A percentile compares a stretch with the other conserved stretches of the same genome.
phyloP scores from a whole-genome alignment of 2,329 filamentous ascomycete genomes.

The Penicillium sp. region DNA sequence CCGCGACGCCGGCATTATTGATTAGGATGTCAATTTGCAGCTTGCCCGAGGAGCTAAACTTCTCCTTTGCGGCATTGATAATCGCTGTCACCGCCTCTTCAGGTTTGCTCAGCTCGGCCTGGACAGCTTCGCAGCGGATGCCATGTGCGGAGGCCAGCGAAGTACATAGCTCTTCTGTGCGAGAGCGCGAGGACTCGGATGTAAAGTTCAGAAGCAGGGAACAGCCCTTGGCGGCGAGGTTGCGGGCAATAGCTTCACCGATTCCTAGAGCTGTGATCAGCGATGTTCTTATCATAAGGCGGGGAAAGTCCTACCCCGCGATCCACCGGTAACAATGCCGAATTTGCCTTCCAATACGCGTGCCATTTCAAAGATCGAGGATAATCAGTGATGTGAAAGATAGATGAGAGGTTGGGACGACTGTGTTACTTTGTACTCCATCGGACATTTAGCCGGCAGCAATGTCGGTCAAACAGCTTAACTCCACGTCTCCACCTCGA shows the following conservation, averaged over 20 bases:
- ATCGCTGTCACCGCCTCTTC: slow-evolving; percentile 55
- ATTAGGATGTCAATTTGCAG: slow-evolving; percentile 76
- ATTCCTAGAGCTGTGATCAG: slow-evolving; percentile 54
- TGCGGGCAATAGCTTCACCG: slow-evolving; percentile 63
- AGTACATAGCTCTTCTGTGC: slow-evolving; percentile 51
- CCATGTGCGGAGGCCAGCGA: slow-evolving; percentile 54
- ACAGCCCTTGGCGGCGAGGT: slow-evolving; percentile 67
- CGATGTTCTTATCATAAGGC: background rate
- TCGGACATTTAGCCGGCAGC: slow-evolving; percentile 16
- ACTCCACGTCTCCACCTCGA: slow-evolving; percentile 12
- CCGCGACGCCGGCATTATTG: slow-evolving; percentile 73
- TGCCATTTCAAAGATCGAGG: slow-evolving; percentile 9
- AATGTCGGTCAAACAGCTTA: background rate
- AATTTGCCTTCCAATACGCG: slow-evolving; percentile 65
- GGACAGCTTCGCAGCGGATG: slow-evolving; percentile 58
- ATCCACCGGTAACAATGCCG: slow-evolving; percentile 73
- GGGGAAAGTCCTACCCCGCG: slow-evolving; percentile 55
- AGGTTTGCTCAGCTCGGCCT: slow-evolving; percentile 65
- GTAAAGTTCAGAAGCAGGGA: slow-evolving; percentile 68
- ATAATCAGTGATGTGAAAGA: background rate
- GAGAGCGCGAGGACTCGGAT: slow-evolving; percentile 53
- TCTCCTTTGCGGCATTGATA: slow-evolving; percentile 54
- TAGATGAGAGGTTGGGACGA: slow-evolving; percentile 9
- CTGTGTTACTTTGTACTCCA: slow-evolving; percentile 7
- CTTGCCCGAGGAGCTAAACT: slow-evolving; percentile 48